Evolutionary conservation across 129 eudicot species (phyloP).

Genomic region (Tagetes patula): DNA sequence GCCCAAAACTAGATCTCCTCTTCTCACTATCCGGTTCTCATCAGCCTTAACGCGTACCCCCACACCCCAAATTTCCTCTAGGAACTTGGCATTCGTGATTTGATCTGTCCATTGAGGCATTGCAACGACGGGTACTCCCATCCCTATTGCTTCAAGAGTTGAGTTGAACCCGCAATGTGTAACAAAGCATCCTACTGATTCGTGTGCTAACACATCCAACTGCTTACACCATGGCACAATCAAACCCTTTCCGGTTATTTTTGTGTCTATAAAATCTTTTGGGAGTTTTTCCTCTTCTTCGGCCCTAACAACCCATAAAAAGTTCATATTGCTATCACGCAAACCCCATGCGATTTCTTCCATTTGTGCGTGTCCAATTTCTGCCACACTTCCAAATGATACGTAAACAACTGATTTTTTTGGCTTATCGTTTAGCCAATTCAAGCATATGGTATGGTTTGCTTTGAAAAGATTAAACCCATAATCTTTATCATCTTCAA

Average conservation of each 20-base stretch:
- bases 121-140: constrained; percentile 36
- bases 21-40: constrained; percentile 26
- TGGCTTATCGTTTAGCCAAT: constrained; percentile 49
- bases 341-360: constrained; percentile 50
- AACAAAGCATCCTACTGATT: constrained; percentile 36
- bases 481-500: constrained; percentile 37
- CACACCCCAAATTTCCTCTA: constrained; percentile 33
- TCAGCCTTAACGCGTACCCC: constrained; percentile 27
- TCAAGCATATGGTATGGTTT: constrained; percentile 27
- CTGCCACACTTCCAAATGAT: constrained; percentile 49
- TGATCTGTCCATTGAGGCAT: constrained; percentile 45
- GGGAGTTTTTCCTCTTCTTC: constrained; percentile 31
- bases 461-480: constrained; percentile 41
- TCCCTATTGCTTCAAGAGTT: constrained; percentile 34
- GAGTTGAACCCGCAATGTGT: constrained; percentile 45
- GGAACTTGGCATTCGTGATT: constrained; percentile 32
- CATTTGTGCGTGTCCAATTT: constrained; percentile 42
- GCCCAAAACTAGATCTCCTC: constrained; percentile 21
- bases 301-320: constrained; percentile 60
- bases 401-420: constrained; percentile 47
- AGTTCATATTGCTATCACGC: constrained; percentile 20
- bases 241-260: constrained; percentile 7
- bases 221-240: constrained; percentile 36
- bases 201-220: constrained; percentile 33
- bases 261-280: constrained; percentile 6